Percentiles rank a stretch among this genome's conserved stretches.
These are phyloP conservation scores for Tulasnella sp. DNA, from an alignment of 768 basidiomycete species.

Conservation along the genomic window DNA sequence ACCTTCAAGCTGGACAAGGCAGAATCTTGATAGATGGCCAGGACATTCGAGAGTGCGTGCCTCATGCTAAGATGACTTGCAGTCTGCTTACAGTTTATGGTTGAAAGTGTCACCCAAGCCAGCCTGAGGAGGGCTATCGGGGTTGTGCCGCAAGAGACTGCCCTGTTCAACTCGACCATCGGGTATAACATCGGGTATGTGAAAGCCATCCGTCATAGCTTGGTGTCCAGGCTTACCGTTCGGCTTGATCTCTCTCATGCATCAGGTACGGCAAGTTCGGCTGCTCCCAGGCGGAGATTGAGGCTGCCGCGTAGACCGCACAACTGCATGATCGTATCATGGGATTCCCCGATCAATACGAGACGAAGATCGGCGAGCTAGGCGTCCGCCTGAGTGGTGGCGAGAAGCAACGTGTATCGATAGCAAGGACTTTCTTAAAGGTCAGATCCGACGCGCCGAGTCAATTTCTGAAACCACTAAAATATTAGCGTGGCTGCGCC, in stretches of 20 bases:
- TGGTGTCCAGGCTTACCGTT: too few species aligned
- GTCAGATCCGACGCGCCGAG: conserved; percentile 26
- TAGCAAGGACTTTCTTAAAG: conserved; percentile 78
- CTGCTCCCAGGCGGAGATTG: conserved; percentile 58
- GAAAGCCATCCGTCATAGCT: too few species aligned
- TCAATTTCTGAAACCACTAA: too few species aligned
- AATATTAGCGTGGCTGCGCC: too few species aligned
- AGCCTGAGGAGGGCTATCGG: conserved; percentile 74
- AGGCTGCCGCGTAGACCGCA: conserved; percentile 65
- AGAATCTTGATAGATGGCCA: conserved; percentile 75
- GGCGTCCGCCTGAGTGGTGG: conserved; percentile 81
- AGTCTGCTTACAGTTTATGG: too few species aligned
- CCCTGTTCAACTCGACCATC: conserved; percentile 61
- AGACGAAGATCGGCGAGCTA: conserved; percentile 77
- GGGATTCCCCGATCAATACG: conserved; percentile 73
- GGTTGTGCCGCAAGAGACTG: conserved; percentile 79
- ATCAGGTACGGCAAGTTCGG: conserved; percentile 66
- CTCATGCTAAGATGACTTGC: too few species aligned
- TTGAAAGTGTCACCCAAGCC: conserved; percentile 69
- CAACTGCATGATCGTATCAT: conserved; percentile 82
- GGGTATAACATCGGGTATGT: conserved; percentile 60
- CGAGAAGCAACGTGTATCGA: conserved; percentile 82
- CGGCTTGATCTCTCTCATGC: too few species aligned
- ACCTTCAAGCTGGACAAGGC: conserved; percentile 66
- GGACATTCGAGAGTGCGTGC: conserved; percentile 82